Evolutionary conservation across 495 filamentous ascomycete species (phyloP).

Genomic region (Podospora anserina): DNA sequence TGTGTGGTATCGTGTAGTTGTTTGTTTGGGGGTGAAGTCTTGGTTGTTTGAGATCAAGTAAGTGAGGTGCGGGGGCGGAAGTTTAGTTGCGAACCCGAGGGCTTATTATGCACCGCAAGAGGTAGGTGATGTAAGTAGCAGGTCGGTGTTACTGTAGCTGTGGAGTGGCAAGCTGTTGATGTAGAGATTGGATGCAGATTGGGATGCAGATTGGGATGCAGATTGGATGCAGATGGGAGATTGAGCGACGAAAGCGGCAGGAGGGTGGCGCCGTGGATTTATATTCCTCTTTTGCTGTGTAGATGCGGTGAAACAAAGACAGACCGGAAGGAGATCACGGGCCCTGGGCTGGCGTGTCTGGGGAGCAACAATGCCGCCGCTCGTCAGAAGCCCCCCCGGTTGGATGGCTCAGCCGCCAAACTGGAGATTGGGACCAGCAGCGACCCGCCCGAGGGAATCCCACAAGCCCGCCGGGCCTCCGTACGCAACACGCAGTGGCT

Average conservation of each 20-base stretch:
- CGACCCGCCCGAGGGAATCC: not conserved
- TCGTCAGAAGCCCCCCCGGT: constrained; percentile 15
- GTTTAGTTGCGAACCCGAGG: not conserved
- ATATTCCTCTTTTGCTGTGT: not conserved
- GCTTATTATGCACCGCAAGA: not conserved
- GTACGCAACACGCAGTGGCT: too few species aligned
- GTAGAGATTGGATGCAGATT: not conserved
- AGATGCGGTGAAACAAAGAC: constrained; percentile 17
- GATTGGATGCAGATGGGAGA: not conserved
- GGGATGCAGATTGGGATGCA: not conserved
- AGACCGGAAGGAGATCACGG: constrained; percentile 21
- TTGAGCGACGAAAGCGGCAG: constrained; percentile 20
- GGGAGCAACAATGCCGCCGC: constrained; percentile 18
- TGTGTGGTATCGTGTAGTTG: not conserved
- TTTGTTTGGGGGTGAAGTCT: too few species aligned
- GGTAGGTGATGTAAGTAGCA: not conserved
- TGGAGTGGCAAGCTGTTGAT: not conserved
- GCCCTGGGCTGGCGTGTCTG: constrained; percentile 13
- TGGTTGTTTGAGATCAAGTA: not conserved
- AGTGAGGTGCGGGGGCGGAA: not conserved
- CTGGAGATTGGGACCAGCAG: constrained; percentile 14
- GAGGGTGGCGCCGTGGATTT: constrained; percentile 15
- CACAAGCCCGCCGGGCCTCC: too few species aligned
- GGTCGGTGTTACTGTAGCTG: not conserved
- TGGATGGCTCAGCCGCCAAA: constrained; percentile 23